Evolutionary conservation across 2,329 filamentous ascomycete species (phyloP), one percentile per base, ranked within the genome.

Genomic region (Sporothrix protearum): DNA sequence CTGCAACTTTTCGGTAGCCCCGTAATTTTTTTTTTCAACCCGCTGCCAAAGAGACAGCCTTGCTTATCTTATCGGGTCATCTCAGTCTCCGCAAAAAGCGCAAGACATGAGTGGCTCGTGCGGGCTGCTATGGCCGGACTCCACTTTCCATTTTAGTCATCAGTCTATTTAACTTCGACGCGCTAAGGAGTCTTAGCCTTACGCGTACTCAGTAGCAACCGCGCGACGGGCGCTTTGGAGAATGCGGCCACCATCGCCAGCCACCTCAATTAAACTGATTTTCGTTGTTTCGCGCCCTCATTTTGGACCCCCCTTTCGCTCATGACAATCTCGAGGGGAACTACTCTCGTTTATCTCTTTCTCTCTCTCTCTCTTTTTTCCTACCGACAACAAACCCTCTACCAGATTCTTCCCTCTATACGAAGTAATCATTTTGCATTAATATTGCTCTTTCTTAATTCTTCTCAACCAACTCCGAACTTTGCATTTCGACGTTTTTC

Each of bases 191-290:
- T 47, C 42, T 47, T 47, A 64, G 25, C 53, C 49, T 59, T 59
- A 71, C 69, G 69, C 69, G 69, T 51, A n/a, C n/a, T n/a, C n/a
- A n/a, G n/a, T n/a, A n/a, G n/a, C n/a, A 67, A 68, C 49, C 12
- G 9, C 22, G 28, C 69, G 69, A 67, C 61, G 63, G 61, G 42
- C 49, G 47, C 47, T 67, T 30, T 39, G 51, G 61, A 36, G 49
- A 55, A 57, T 61, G 53, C 61, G 39, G 64, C 64, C 51, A 59
- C 64, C 51, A 68, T 71, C 70, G n/a, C 70, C 70, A 71, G 70
- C 70, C 70, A 61, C 64, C 70, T 57, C 53, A 68, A 53, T 71
- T 71, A 67, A 51, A 57, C 47, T 49, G 39, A 71, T 66, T 67
- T 42, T 19, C 36, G 57, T 45, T 28, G 47, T 59, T 61, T 47